These are phyloP conservation scores for Petrea volubilis DNA, from an alignment of 257 asterid genomes.

Conservation along the genomic window DNA sequence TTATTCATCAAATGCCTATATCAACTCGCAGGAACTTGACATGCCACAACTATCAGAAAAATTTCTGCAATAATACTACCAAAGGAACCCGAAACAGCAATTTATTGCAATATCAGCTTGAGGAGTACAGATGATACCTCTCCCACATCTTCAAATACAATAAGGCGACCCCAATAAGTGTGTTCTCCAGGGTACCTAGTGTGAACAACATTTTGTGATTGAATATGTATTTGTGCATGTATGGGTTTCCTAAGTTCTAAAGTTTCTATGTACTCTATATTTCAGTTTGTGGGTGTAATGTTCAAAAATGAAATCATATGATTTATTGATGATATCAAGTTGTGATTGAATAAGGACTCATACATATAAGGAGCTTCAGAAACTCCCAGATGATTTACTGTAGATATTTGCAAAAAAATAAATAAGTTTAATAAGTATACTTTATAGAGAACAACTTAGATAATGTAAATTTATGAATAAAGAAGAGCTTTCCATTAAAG, in stretches of 20 bases:
- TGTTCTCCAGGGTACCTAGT: not conserved
- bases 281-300: not conserved
- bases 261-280: not conserved
- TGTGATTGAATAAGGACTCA: not conserved
- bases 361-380: not conserved
- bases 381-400: not conserved
- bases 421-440: not conserved
- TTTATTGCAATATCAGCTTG: not conserved
- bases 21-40: conserved; percentile 34
- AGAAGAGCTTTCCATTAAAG: not conserved
- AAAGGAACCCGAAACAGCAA: not conserved
- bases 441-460: not conserved
- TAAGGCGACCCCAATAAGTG: conserved; percentile 12
- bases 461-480: not conserved
- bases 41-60: conserved; percentile 30
- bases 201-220: not conserved
- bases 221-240: not conserved
- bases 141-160: conserved; percentile 17
- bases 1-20: conserved; percentile 22
- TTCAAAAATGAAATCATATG: not conserved
- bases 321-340: not conserved
- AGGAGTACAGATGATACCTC: not conserved
- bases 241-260: conserved; percentile 4
- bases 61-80: conserved; percentile 2
- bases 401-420: not conserved